Conservation (phyloP, 1,284 basidiomycete species). For the Takashimella tepidaria region DNA sequence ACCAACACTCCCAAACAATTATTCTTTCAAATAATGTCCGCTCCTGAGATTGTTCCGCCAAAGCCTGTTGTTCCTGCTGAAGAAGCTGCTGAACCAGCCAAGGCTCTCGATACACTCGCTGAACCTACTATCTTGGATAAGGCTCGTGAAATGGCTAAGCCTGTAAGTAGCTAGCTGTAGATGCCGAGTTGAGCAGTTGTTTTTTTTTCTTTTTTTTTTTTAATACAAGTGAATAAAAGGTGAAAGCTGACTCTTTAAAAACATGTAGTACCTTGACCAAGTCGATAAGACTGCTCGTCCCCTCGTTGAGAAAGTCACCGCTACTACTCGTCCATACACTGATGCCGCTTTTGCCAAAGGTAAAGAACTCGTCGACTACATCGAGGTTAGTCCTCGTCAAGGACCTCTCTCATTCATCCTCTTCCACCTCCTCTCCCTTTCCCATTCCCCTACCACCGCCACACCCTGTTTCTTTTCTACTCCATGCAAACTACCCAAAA, state of each 20-base stretch:
- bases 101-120: slow-evolving; percentile 27
- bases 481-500: too few relatives aligned
- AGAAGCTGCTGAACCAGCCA: slow-evolving; percentile 20
- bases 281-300: slow-evolving; percentile 20
- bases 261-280: slow-evolving; percentile 25
- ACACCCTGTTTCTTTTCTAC: slow-evolving; percentile 41
- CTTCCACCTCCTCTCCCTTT: slow-evolving; percentile 67
- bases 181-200: too few relatives aligned
- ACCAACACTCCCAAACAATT: neutral
- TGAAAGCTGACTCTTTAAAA: neutral
- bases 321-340: slow-evolving; percentile 32
- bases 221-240: too few relatives aligned
- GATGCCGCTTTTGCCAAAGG: slow-evolving; percentile 41
- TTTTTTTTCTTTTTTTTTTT: too few relatives aligned
- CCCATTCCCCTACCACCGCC: slow-evolving; percentile 30
- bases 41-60: slow-evolving; percentile 11
- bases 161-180: slow-evolving; percentile 23
- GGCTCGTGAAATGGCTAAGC: slow-evolving; percentile 30
- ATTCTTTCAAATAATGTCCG: slow-evolving; percentile 6
- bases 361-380: slow-evolving; percentile 34
- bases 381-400: slow-evolving; percentile 42
- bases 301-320: slow-evolving; percentile 30
- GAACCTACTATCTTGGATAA: slow-evolving; percentile 32
- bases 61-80: slow-evolving; percentile 30
- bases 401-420: too few relatives aligned